Percentiles rank a stretch among this genome's conserved stretches.
Conservation (phyloP, 2,329 filamentous ascomycete species). For the Fusarium redolens region DNA sequence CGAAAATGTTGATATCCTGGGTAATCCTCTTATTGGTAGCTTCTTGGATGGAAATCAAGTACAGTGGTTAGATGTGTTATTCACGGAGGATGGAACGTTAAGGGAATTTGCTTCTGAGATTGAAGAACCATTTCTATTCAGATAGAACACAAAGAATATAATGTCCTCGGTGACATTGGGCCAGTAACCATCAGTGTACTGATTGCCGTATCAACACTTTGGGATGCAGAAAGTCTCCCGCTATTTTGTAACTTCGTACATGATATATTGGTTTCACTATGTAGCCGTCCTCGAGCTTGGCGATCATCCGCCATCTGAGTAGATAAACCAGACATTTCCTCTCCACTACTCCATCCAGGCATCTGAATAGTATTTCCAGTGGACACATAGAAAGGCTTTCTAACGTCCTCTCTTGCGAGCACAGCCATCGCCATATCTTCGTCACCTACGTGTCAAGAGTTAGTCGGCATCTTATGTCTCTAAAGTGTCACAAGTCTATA, state of each 20-base stretch:
- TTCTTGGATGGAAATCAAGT: constrained; percentile 44
- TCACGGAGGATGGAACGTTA: constrained; percentile 42
- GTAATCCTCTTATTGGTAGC: constrained; percentile 43
- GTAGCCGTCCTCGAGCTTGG: background rate
- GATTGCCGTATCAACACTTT: no score
- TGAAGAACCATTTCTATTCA: constrained; percentile 44
- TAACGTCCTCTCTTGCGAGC: background rate
- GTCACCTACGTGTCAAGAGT: background rate
- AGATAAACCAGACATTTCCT: background rate
- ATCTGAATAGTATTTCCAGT: no score
- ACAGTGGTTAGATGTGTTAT: constrained; percentile 42
- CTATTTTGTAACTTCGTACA: no score
- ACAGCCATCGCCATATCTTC: background rate
- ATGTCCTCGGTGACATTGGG: background rate
- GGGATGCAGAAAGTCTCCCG: background rate
- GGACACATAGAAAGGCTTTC: no score
- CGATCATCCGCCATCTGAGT: background rate
- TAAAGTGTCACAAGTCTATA: accelerated
- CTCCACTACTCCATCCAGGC: background rate
- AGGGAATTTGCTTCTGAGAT: constrained; percentile 44
- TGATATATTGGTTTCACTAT: background rate
- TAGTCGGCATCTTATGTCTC: no score
- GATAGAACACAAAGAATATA: background rate
- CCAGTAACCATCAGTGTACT: no score
- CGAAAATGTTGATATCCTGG: constrained; percentile 38